Evolutionary conservation across 768 basidiomycete genomes (phyloP).

Genomic region (Tulasnella sp.): DNA sequence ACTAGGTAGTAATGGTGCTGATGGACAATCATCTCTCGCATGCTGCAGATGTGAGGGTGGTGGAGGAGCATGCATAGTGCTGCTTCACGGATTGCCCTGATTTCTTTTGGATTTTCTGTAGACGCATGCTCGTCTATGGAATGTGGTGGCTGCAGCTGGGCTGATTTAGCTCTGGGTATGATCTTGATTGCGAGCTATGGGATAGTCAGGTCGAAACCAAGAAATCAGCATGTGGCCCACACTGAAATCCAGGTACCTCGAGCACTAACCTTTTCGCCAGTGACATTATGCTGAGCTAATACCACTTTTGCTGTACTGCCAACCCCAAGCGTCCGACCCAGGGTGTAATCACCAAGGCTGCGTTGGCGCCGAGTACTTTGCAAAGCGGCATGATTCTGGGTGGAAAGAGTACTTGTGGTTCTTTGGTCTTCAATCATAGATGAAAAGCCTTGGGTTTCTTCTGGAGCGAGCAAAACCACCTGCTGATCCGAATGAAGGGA

Average conservation of each 20-base stretch:
- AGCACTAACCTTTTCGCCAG: constrained; percentile 81
- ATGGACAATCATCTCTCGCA: constrained; percentile 98
- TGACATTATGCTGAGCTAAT: constrained; percentile 81
- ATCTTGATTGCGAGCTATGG: constrained; percentile 96
- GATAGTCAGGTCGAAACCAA: no score
- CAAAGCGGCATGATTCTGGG: no score
- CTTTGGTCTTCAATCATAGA: no score
- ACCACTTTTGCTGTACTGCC: constrained; percentile 99
- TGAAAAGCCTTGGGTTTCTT: no score
- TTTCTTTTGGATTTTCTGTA: constrained; percentile 94
- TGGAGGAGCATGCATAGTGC: constrained; percentile 92
- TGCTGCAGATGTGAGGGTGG: constrained; percentile 98
- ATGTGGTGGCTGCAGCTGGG: constrained; percentile 46
- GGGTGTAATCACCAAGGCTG: constrained; percentile 88
- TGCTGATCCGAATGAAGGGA: no score
- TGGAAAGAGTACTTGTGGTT: no score
- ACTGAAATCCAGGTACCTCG: no score
- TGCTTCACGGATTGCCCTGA: constrained; percentile 92
- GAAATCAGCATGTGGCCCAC: no score
- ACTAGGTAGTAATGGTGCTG: constrained; percentile 99
- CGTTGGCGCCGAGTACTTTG: constrained; percentile 40
- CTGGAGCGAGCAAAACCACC: no score
- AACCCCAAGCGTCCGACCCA: constrained; percentile 94
- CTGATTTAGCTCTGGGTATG: constrained; percentile 73
- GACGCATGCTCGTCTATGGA: constrained; percentile 72